Evolutionary conservation across 805 yeast species (phyloP).

Genomic region (Suhomyces sp.): DNA sequence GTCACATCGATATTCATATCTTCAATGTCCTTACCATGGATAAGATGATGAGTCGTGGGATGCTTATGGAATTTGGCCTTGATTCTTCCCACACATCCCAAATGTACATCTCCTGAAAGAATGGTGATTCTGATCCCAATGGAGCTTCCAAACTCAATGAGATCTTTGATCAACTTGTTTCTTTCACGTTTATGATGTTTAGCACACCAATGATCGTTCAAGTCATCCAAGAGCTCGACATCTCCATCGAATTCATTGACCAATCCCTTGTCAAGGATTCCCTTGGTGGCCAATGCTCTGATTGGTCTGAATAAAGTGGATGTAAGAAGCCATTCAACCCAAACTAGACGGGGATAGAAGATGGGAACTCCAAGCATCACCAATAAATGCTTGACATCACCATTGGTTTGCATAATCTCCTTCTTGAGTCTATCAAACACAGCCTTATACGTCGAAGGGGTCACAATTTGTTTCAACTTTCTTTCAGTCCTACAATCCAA

Average conservation of each 20-base stretch:
- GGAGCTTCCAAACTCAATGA: conserved; percentile 65
- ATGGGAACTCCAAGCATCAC: conserved; percentile 93
- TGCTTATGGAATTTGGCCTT: conserved; percentile 52
- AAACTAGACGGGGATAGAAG: conserved; percentile 89
- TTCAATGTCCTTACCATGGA: conserved; percentile 25
- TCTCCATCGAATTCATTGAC: conserved; percentile 92
- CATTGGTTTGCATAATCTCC: conserved; percentile 53
- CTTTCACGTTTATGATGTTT: conserved; percentile 83
- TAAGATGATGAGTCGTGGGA: conserved; percentile 25
- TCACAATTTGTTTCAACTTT: conserved; percentile 55
- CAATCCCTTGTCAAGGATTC: conserved; percentile 62
- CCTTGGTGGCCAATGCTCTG: conserved; percentile 56
- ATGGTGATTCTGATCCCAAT: conserved; percentile 76
- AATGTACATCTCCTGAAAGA: conserved; percentile 90
- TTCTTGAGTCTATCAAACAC: conserved; percentile 58
- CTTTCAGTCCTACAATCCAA: conserved; percentile 95
- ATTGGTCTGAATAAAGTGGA: conserved; percentile 61
- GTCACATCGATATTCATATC: conserved; percentile 41
- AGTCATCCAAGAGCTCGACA: conserved; percentile 86
- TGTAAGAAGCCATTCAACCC: conserved; percentile 77
- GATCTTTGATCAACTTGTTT: conserved; percentile 58
- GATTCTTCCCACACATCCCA: conserved; percentile 80
- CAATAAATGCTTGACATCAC: conserved; percentile 69
- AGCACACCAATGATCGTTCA: conserved; percentile 97
- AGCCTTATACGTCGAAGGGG: conserved; percentile 52